Evolutionary conservation across 176 grass and related monocot species (phyloP), one percentile per base, ranked within the genome.

Genomic region (Phyllostachys edulis): DNA sequence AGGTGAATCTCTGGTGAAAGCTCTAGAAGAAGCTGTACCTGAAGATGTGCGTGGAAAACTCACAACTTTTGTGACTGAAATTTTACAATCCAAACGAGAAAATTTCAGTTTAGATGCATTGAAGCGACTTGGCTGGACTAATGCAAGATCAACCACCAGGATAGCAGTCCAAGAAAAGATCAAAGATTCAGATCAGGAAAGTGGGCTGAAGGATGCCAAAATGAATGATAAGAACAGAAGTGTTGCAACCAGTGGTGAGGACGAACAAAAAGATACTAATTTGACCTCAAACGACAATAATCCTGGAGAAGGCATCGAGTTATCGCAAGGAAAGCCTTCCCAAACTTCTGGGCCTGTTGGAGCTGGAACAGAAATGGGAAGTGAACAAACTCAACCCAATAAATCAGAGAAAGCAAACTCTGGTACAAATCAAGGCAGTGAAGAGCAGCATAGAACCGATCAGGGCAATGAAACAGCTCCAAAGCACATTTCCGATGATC

Each of bases 1-100:
- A 85, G 96, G 96, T 65, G 96, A 98, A 85, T 85, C 91, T 41
- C 89, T 98, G 61, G 83, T 90, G 80, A 98, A 88, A 91, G 93
- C 93, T 91, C 83, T 98, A 80, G 78, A 98, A 93, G 96, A 82
- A 91, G 96, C 96, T 80, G 93, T 98, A 67, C 96, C 96, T 63
- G 96, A 93, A 80, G 96, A 98, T 91, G 96, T 98, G 54, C 89
- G 96, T 78, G 96, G 85, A 77, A 98, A 92, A 78, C 87, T 98
- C 45, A 92, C 91, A 71, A 65, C 85, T 57, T 89, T 79, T 71
- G 85, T 92, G 63, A 80, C 87, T 80, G 90, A 91, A 82, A 93
- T 95, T 87, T 75, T 98, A 61, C 82, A 93, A 59, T 89, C 92
- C 66, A 92, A 89, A 72, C 76, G 84, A 68, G 82, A 81, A 79